Base-by-base conservation (phyloP, 1,284 basidiomycete species). In the Ganoderma leucocontextum region DNA sequence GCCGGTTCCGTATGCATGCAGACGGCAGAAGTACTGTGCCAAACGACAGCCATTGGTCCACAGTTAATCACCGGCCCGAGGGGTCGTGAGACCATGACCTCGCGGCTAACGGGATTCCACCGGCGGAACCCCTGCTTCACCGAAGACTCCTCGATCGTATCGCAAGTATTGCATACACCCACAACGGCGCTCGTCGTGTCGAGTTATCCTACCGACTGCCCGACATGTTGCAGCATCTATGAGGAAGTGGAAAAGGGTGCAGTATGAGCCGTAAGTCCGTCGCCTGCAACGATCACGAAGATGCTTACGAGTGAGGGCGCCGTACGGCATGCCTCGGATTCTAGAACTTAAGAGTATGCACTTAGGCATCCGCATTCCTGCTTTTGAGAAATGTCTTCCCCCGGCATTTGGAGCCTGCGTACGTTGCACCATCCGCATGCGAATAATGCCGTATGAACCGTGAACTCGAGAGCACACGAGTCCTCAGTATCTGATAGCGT, bases 281-380 rank as follows among this genome's bases (percentile, higher is more conserved):
- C 52, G 17, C 22, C 52, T 6, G 22, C 33, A 22, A 35, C 22
- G 33, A 55, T 35, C 52, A 55, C 4, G 52, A 55, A 55, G 52
- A 0, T 15, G 25, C 29, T 55, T 33, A 55, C 52, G 29, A 33
- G 17, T 7, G 22, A 29, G 5, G 52, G 13, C 29, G 52, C 29
- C 33, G 33, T 55, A 55, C 52, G 52, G 52, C 52, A 55, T 55
- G 22, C 52, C 33, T 55, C 4, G 29, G 13, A 29, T 55, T 55
- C 52, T 35, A 33, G 52, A 49, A 49, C 22, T 22, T 49, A 22
- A 22, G 10, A 22, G 22, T 10, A 25, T 22, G 13, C 6, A 17
- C 29, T 29, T 35, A 29, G 29, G 13, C 12, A 55, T 29, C 25
- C 52, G 52, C 15, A 55, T 55, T 55, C 17, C 52, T 55, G 17